Evolutionary conservation across 768 basidiomycete genomes (phyloP).

Genomic region (Suillus tomentosus): DNA sequence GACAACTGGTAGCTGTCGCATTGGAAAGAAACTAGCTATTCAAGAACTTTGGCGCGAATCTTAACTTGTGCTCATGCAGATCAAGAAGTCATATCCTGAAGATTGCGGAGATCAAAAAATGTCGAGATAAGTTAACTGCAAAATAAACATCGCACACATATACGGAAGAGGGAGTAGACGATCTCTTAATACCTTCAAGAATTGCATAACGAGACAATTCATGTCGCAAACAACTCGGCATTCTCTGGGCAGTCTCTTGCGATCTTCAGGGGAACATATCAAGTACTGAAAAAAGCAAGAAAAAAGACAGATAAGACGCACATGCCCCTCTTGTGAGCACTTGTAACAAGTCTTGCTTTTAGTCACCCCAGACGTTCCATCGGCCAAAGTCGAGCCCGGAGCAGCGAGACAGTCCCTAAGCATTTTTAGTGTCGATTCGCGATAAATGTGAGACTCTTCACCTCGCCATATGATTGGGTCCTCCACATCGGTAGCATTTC

Average conservation of each 20-base stretch:
- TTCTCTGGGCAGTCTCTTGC: slow-evolving; percentile 66
- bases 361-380: slow-evolving; percentile 49
- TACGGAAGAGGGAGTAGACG: slow-evolving; percentile 19
- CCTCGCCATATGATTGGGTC: slow-evolving; percentile 87
- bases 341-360: slow-evolving; percentile 86
- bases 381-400: slow-evolving; percentile 53
- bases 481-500: slow-evolving; percentile 89
- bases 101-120: slow-evolving; percentile 13
- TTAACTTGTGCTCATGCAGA: slow-evolving; percentile 9
- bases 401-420: slow-evolving; percentile 81
- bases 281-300: slow-evolving; percentile 3
- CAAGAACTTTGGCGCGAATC: background rate
- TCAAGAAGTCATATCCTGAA: slow-evolving; percentile 6
- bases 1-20: background rate
- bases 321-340: slow-evolving; percentile 86
- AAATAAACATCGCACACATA: slow-evolving; percentile 21
- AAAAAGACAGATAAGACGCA: slow-evolving; percentile 40
- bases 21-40: background rate
- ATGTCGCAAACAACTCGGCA: slow-evolving; percentile 53
- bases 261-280: slow-evolving; percentile 42
- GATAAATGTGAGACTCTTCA: slow-evolving; percentile 28
- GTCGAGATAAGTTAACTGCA: slow-evolving; percentile 17
- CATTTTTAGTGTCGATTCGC: slow-evolving; percentile 12
- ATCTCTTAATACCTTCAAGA: slow-evolving; percentile 16
- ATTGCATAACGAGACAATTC: slow-evolving; percentile 21